Conservation (phyloP, 306 rosid genomes). For the Boehmeria nivea region DNA sequence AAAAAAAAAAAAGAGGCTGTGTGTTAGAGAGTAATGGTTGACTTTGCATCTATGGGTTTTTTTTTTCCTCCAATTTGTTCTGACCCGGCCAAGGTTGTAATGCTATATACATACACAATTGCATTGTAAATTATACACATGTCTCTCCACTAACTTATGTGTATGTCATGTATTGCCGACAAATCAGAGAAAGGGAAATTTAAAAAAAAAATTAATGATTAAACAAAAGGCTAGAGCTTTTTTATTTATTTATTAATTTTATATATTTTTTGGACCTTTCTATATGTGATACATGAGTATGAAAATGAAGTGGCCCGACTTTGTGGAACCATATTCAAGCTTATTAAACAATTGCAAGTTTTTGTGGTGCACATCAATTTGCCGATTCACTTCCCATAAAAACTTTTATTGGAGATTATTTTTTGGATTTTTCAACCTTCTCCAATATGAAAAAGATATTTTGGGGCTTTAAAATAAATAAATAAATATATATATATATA, state of each 20-base stretch:
- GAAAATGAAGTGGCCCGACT: background rate
- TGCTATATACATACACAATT: background rate
- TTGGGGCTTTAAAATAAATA: too few species aligned
- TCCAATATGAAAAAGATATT: too few species aligned
- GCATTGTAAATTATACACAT: background rate
- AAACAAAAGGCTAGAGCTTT: background rate
- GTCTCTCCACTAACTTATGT: constrained; percentile 4
- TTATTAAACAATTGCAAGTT: background rate
- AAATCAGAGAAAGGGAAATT: too few species aligned
- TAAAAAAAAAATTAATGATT: too few species aligned
- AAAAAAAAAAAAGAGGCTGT: background rate
- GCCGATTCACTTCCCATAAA: constrained; percentile 17
- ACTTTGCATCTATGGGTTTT: background rate
- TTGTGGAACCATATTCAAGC: background rate
- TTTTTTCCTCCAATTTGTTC: background rate
- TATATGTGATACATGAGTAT: background rate
- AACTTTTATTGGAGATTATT: too few species aligned
- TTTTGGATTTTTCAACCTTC: too few species aligned
- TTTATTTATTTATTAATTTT: background rate
- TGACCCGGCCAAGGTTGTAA: background rate
- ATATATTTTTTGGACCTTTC: background rate
- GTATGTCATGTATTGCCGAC: background rate
- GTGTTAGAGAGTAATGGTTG: background rate
- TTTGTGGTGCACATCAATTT: background rate
- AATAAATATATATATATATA: background rate